phyloP scores from a whole-genome alignment of 2,329 filamentous ascomycete species.

The Cladobotryum mycophilum region DNA sequence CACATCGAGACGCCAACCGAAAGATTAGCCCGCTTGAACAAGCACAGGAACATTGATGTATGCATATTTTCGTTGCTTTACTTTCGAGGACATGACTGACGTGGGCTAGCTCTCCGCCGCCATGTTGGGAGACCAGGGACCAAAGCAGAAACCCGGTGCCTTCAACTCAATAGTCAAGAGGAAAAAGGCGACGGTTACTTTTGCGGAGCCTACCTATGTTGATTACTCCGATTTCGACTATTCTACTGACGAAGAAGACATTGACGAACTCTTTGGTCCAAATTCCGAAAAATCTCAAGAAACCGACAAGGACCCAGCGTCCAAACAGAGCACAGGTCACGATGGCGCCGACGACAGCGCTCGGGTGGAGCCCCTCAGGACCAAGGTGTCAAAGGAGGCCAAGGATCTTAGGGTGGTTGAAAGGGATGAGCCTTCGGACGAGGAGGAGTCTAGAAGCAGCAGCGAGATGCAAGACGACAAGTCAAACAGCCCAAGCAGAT shows the following conservation, averaged over 20 bases:
- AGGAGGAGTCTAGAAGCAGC: conserved; percentile 41
- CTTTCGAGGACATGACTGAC: conserved; percentile 6
- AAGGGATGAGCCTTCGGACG: conserved; percentile 29
- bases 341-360: conserved; percentile 43
- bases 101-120: conserved; percentile 49
- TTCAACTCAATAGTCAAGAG: conserved; percentile 80
- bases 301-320: conserved; percentile 25
- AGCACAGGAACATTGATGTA: conserved; percentile 97
- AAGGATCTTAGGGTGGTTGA: conserved; percentile 36
- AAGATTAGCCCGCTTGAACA: conserved; percentile 86
- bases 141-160: conserved; percentile 64
- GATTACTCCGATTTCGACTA: conserved; percentile 85
- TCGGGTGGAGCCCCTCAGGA: conserved; percentile 51
- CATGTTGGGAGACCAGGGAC: conserved; percentile 58
- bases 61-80: conserved; percentile 24
- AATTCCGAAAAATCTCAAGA: conserved; percentile 26
- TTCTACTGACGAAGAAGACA: conserved; percentile 64
- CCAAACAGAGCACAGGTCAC: conserved; percentile 20
- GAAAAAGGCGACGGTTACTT: conserved; percentile 72
- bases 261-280: conserved; percentile 39
- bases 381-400: conserved; percentile 37
- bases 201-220: conserved; percentile 77
- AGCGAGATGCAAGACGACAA: conserved; percentile 61
- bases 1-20: conserved; percentile 98
- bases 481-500: conserved; percentile 50